Conservation (phyloP, 306 rosid genomes). For the Citrullus amarus region DNA sequence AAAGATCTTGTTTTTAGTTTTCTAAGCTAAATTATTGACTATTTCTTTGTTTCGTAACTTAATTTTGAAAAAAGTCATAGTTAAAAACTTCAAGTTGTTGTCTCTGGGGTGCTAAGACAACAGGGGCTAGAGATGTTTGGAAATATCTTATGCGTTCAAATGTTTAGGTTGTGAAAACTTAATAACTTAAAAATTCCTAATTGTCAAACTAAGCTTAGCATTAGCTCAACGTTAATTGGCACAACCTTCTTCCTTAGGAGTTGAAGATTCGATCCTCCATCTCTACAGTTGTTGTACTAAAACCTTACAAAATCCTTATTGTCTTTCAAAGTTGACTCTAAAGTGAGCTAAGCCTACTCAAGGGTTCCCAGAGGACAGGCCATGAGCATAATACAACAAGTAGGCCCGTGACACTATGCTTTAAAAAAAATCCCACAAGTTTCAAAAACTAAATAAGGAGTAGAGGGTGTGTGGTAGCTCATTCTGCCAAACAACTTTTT, state of each 20-base stretch:
- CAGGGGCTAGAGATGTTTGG: background rate
- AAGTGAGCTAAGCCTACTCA: background rate
- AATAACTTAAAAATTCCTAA: background rate
- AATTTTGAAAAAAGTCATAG: background rate
- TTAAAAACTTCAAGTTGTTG: background rate
- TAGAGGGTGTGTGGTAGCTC: background rate
- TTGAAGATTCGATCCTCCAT: too few species aligned
- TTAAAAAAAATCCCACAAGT: background rate
- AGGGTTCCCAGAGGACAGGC: background rate
- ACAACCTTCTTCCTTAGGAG: too few species aligned
- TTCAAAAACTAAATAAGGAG: background rate
- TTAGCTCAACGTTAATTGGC: too few species aligned
- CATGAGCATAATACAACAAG: background rate
- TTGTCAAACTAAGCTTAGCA: too few species aligned
- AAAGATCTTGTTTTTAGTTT: background rate
- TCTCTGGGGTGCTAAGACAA: background rate
- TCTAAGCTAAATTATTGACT: background rate
- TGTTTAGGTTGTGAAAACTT: background rate
- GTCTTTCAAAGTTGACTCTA: background rate
- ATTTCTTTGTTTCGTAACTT: background rate
- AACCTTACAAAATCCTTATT: background rate
- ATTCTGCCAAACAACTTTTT: background rate
- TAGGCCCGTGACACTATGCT: background rate
- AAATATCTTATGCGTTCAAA: background rate
- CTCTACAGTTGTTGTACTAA: too few species aligned